Conservation (phyloP, 2,329 filamentous ascomycete species). For the Pseudogymnoascus sp. region DNA sequence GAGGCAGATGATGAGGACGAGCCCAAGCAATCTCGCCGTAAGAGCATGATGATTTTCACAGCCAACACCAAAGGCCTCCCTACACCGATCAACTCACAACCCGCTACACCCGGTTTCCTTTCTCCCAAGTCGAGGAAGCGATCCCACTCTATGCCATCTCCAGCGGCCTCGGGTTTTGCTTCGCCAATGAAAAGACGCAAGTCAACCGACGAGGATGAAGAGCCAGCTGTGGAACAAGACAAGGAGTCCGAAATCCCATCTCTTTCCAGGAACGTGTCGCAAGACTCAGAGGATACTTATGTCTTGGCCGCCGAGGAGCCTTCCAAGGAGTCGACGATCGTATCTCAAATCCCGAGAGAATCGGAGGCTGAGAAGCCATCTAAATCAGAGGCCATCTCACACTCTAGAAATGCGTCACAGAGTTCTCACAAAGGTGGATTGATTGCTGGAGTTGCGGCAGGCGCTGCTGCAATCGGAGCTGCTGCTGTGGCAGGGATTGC, state of each 20-base stretch:
- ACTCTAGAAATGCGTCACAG: neutral
- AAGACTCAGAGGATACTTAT: neutral
- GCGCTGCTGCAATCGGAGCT: conserved; percentile 16
- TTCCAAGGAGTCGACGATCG: neutral
- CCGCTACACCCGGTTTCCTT: conserved; percentile 17
- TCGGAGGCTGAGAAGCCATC: neutral
- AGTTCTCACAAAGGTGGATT: conserved; percentile 5
- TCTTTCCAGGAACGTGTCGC: conserved; percentile 9
- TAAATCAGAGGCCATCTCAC: neutral
- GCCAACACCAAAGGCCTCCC: conserved; percentile 15
- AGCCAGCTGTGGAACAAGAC: neutral
- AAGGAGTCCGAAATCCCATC: neutral
- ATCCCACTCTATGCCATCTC: conserved; percentile 24
- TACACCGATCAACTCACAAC: conserved; percentile 22
- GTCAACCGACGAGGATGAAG: conserved; percentile 3
- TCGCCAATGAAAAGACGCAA: conserved; percentile 17
- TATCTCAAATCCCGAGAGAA: neutral
- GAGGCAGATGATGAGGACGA: conserved; percentile 41
- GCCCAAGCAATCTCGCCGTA: conserved; percentile 31
- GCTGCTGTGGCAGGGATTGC: conserved; percentile 17
- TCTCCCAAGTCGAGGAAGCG: conserved; percentile 20
- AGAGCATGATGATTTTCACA: conserved; percentile 35
- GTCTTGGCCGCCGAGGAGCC: conserved; percentile 4
- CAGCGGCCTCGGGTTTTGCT: conserved; percentile 15
- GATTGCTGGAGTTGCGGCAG: conserved; percentile 15